These are phyloP conservation scores for Xylaria polymorpha DNA, from an alignment of 2,329 filamentous ascomycete species.

Conservation along the genomic window DNA sequence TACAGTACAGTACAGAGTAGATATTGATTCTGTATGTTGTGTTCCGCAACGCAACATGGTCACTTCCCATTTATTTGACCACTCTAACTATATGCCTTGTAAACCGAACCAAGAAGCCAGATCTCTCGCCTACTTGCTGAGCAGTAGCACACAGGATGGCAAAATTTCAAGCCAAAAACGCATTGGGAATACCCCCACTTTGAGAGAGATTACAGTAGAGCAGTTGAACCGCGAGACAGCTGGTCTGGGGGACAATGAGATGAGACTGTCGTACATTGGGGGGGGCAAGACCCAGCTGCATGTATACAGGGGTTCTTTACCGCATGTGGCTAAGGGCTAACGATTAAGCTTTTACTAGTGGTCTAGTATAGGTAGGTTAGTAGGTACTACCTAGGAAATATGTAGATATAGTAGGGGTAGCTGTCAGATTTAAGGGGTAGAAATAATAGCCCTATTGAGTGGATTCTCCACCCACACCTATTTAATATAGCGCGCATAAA, in stretches of 20 bases:
- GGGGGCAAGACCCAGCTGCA: constrained; percentile 13
- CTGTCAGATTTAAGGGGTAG: too few species aligned
- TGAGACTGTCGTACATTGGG: neutral
- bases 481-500: too few species aligned
- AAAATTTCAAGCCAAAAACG: neutral
- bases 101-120: neutral
- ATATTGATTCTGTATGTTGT: neutral
- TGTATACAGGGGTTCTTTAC: constrained; percentile 24
- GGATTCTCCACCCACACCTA: too few species aligned
- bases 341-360: constrained; percentile 17
- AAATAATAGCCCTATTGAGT: too few species aligned
- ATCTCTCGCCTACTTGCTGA: neutral
- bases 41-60: neutral
- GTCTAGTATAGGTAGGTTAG: too few species aligned
- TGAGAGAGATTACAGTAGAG: constrained; percentile 1
- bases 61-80: too few species aligned
- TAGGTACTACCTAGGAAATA: too few species aligned
- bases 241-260: constrained; percentile 3
- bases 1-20: too few species aligned
- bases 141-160: neutral
- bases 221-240: neutral
- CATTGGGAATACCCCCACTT: neutral
- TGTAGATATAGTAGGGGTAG: constrained; percentile 15
- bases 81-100: neutral
- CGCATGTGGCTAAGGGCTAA: constrained; percentile 8